phyloP scores from a whole-genome alignment of 2,329 filamentous ascomycete genomes.

The Capronia epimyces region DNA sequence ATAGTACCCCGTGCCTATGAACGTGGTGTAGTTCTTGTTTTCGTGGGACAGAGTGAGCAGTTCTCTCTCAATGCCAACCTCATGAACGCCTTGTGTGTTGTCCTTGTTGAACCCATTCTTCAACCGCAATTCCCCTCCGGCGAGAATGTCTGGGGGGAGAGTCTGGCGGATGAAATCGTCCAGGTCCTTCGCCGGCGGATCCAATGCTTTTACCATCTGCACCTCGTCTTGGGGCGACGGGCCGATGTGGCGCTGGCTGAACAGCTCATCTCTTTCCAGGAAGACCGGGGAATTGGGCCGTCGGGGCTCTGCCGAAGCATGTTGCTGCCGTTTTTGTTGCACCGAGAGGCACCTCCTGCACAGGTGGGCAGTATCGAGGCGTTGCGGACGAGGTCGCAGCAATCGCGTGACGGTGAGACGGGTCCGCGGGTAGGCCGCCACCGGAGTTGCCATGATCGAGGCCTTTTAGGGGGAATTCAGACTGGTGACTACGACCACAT shows the following conservation, averaged over 20 bases:
- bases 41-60: slow-evolving; percentile 43
- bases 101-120: slow-evolving; percentile 41
- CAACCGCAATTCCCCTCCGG: slow-evolving; percentile 47
- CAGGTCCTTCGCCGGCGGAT: slow-evolving; percentile 65
- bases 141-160: slow-evolving; percentile 72
- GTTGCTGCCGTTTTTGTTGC: slow-evolving; percentile 4
- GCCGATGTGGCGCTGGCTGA: slow-evolving; percentile 75
- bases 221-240: slow-evolving; percentile 88
- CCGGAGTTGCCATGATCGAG: slow-evolving; percentile 1
- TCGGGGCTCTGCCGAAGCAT: neutral
- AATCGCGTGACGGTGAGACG: slow-evolving; percentile 12
- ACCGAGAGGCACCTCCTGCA: slow-evolving; percentile 17
- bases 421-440: neutral
- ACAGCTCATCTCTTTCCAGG: slow-evolving; percentile 9
- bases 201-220: slow-evolving; percentile 73
- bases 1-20: slow-evolving; percentile 86
- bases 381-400: slow-evolving; percentile 5
- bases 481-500: neutral
- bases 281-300: slow-evolving; percentile 3
- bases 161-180: slow-evolving; percentile 83
- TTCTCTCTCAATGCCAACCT: slow-evolving; percentile 42
- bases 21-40: slow-evolving; percentile 58
- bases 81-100: slow-evolving; percentile 34
- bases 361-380: slow-evolving; percentile 6
- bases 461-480: neutral